Percentiles rank a stretch among this genome's conserved stretches.
phyloP scores from a whole-genome alignment of 1,139 yeast species.

The Debaryomyces udenii region DNA sequence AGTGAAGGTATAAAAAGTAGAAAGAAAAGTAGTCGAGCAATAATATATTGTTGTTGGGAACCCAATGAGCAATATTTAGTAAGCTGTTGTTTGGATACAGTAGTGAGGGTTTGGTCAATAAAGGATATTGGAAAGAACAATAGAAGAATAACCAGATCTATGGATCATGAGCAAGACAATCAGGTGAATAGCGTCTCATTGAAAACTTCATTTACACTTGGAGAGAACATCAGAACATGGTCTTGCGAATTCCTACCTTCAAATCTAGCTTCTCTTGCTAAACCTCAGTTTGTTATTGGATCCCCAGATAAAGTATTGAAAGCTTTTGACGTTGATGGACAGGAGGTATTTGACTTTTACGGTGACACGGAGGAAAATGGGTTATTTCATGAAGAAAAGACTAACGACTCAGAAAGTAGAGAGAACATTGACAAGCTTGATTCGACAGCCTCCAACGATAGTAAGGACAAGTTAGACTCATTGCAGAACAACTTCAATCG shows the following conservation, averaged over 20 bases:
- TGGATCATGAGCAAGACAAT: constrained; percentile 17
- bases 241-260: constrained; percentile 76
- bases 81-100: constrained; percentile 69
- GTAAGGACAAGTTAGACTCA: constrained; percentile 10
- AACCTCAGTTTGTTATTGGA: constrained; percentile 67
- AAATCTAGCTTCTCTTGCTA: constrained; percentile 19
- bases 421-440: constrained; percentile 33
- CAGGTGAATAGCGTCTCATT: constrained; percentile 22
- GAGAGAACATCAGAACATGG: constrained; percentile 52
- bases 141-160: constrained; percentile 29
- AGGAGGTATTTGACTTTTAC: constrained; percentile 47
- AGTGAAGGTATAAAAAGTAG: constrained; percentile 32
- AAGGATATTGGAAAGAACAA: constrained; percentile 28
- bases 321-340: constrained; percentile 56
- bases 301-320: constrained; percentile 77
- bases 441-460: constrained; percentile 34
- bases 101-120: constrained; percentile 71
- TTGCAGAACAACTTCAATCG: constrained; percentile 42
- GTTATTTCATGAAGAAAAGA: constrained; percentile 20
- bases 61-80: constrained; percentile 67
- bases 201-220: constrained; percentile 42
- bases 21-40: constrained; percentile 43
- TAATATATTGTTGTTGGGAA: constrained; percentile 74
- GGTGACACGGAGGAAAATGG: constrained; percentile 39
- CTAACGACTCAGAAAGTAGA: constrained; percentile 15